phyloP scores from a whole-genome alignment of 768 basidiomycete genomes.

The Termitomyces sp. region DNA sequence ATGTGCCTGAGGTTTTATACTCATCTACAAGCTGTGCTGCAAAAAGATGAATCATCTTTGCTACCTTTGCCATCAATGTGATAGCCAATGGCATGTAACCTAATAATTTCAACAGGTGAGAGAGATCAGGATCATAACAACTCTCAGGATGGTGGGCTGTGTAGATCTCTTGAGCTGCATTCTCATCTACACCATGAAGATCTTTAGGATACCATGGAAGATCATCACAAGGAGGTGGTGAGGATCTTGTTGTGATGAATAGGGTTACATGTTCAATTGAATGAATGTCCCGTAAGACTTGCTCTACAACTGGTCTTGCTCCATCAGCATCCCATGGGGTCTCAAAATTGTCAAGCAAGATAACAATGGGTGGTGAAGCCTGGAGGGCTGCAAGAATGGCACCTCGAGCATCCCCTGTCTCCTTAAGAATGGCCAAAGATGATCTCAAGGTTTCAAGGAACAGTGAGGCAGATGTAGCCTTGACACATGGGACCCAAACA shows the following conservation, averaged over 20 bases:
- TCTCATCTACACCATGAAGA: conserved; percentile 15
- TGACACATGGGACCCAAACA: conserved; percentile 25
- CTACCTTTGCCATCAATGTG: conserved; percentile 26
- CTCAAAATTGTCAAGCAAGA: conserved; percentile 39
- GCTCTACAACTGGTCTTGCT: conserved; percentile 18
- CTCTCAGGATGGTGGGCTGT: conserved; percentile 16
- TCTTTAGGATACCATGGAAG: conserved; percentile 18
- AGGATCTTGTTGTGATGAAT: background rate
- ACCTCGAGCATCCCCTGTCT: background rate
- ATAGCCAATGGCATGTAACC: conserved; percentile 30
- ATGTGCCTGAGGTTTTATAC: background rate
- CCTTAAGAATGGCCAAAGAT: background rate
- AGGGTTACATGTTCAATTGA: background rate
- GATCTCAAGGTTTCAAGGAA: background rate
- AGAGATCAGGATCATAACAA: conserved; percentile 17
- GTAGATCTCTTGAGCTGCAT: conserved; percentile 19
- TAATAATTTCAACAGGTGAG: conserved; percentile 17
- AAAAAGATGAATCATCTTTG: background rate
- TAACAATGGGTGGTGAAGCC: background rate
- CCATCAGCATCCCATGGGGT: conserved; percentile 28
- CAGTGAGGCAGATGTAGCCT: background rate
- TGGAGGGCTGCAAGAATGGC: background rate
- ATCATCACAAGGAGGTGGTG: conserved; percentile 19
- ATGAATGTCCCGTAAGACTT: background rate
- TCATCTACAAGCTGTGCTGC: conserved; percentile 1